Percentiles rank a stretch among this genome's conserved stretches.
These are phyloP conservation scores for Colletotrichum melonis DNA, from an alignment of 2,329 filamentous ascomycete genomes.

Conservation along the genomic window DNA sequence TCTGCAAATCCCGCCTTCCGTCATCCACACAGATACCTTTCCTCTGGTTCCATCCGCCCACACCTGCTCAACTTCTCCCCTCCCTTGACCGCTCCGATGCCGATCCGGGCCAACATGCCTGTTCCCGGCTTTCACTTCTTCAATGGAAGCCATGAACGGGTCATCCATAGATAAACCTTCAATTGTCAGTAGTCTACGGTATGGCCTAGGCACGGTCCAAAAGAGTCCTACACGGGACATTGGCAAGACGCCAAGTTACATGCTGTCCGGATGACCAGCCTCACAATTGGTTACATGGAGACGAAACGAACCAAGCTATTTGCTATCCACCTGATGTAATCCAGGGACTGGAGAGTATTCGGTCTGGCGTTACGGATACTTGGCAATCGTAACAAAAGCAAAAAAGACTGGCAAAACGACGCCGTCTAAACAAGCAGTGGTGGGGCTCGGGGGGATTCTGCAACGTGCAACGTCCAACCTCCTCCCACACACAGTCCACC, in stretches of 20 bases:
- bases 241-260: neutral
- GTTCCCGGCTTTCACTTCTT: neutral
- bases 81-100: neutral
- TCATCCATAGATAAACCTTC: neutral
- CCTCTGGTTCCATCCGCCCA: neutral
- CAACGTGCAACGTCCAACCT: no score
- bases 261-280: neutral
- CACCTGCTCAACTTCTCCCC: neutral
- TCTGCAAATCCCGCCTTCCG: conserved; percentile 14
- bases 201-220: neutral
- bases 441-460: no score
- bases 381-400: neutral
- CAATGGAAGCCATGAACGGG: neutral
- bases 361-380: neutral
- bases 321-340: neutral
- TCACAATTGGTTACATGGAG: neutral
- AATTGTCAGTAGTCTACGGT: no score
- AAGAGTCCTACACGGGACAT: neutral
- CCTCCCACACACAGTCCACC: no score
- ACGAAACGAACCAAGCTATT: neutral
- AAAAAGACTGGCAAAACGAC: neutral
- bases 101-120: neutral
- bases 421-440: neutral
- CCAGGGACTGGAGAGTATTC: neutral
- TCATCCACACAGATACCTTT: conserved; percentile 3